phyloP scores from a whole-genome alignment of 23 red algal genomes.

The Gracilaria caudata region DNA sequence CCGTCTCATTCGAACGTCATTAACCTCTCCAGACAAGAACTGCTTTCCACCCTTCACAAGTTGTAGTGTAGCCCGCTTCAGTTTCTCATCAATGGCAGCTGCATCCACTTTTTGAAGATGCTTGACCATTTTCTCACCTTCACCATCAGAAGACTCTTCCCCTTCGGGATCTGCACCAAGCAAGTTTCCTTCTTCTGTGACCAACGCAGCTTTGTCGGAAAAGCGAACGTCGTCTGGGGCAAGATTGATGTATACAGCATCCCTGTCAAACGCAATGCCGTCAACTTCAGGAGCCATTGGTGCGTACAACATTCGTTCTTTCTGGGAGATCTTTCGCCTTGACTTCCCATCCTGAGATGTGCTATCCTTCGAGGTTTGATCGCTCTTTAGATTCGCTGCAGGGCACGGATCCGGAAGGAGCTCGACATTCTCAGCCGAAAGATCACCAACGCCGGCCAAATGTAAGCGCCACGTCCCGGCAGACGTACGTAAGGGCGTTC shows the following conservation, averaged over 20 bases:
- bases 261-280: constrained; percentile 92
- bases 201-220: constrained; percentile 48
- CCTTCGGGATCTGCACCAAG: constrained; percentile 22
- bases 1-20: constrained; percentile 12
- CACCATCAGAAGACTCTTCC: constrained; percentile 66
- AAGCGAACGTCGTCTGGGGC: constrained; percentile 75
- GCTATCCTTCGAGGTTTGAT: constrained; percentile 2
- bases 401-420: constrained; percentile 89
- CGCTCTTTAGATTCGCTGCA: constrained; percentile 31
- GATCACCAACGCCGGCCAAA: constrained; percentile 88
- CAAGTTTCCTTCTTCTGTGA: constrained; percentile 10
- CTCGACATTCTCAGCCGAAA: constrained; percentile 68
- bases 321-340: constrained; percentile 63
- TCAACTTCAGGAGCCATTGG: constrained; percentile 94
- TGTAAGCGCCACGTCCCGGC: constrained; percentile 72
- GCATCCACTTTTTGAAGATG: constrained; percentile 65
- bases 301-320: constrained; percentile 88
- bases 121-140: constrained; percentile 92
- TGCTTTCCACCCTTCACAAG: constrained; percentile 55
- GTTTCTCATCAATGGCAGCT: constrained; percentile 60
- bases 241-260: constrained; percentile 94
- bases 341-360: constrained; percentile 41
- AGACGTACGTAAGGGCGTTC: constrained; percentile 71
- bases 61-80: constrained; percentile 48
- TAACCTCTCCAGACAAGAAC: constrained; percentile 52